phyloP scores from a whole-genome alignment of 768 basidiomycete species.

The Gymnopilus dilepis region DNA sequence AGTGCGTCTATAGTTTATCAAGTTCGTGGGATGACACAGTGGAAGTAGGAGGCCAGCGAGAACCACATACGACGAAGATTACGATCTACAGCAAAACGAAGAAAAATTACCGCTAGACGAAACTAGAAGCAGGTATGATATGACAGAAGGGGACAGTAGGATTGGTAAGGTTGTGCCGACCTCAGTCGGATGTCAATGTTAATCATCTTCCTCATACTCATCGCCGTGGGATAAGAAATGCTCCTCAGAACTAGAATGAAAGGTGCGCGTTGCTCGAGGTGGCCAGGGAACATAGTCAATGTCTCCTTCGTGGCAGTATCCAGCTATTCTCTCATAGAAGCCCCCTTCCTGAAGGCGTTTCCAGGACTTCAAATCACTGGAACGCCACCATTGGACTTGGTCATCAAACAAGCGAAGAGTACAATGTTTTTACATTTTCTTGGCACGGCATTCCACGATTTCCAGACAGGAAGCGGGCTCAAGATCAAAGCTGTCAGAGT shows the following conservation, averaged over 20 bases:
- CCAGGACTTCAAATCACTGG: neutral
- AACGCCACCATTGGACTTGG: neutral
- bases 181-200: no score
- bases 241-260: neutral
- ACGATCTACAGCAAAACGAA: no score
- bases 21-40: no score
- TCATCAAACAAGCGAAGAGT: neutral
- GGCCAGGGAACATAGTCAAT: slow-evolving; percentile 3
- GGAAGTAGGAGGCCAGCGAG: no score
- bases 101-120: no score
- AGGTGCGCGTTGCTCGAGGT: neutral
- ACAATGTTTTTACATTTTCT: neutral
- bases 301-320: slow-evolving; percentile 1
- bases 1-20: no score
- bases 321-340: neutral
- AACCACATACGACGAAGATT: no score
- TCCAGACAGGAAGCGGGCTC: neutral
- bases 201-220: neutral
- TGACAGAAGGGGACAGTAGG: no score
- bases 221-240: neutral
- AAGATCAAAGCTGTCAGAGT: neutral
- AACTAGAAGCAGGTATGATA: neutral
- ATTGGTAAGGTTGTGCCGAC: no score
- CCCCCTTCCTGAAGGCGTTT: neutral
- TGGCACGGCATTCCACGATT: neutral